Evolutionary conservation across 805 yeast genomes (phyloP).

Genomic region (Candida nanaspora): DNA sequence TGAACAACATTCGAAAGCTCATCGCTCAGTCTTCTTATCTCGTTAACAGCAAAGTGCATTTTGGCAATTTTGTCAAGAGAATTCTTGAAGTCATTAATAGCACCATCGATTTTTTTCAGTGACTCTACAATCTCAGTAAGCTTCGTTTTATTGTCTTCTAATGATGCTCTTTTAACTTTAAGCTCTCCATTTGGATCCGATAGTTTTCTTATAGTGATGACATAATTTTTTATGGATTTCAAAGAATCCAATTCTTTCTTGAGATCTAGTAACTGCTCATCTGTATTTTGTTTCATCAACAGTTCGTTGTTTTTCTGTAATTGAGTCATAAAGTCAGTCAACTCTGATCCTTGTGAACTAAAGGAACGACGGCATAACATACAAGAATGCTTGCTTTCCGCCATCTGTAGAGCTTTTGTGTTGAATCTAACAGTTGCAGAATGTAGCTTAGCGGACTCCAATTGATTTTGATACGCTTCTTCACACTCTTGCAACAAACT

Average conservation of each 20-base stretch:
- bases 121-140: not conserved
- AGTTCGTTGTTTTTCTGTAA: conserved; percentile 17
- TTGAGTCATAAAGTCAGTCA: conserved; percentile 12
- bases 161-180: not conserved
- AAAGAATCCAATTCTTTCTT: conserved; percentile 22
- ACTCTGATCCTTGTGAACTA: conserved; percentile 23
- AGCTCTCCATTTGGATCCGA: conserved; percentile 1
- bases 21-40: conserved; percentile 25
- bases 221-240: conserved; percentile 21
- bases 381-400: conserved; percentile 53
- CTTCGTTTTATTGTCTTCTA: not conserved
- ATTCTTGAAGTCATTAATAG: not conserved
- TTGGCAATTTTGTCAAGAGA: not conserved
- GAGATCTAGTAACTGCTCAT: conserved; percentile 16
- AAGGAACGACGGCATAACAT: conserved; percentile 67
- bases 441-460: conserved; percentile 60
- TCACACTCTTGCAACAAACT: conserved; percentile 48
- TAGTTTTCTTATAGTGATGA: conserved; percentile 13
- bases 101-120: not conserved
- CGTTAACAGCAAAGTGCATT: conserved; percentile 20
- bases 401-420: conserved; percentile 57
- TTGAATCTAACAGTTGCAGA: conserved; percentile 68
- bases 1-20: conserved; percentile 21
- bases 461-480: conserved; percentile 49
- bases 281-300: conserved; percentile 11